A percentile compares a stretch with the other conserved stretches of the same genome.
phyloP scores from a whole-genome alignment of 331 rosid species.

The Quercus lobata region DNA sequence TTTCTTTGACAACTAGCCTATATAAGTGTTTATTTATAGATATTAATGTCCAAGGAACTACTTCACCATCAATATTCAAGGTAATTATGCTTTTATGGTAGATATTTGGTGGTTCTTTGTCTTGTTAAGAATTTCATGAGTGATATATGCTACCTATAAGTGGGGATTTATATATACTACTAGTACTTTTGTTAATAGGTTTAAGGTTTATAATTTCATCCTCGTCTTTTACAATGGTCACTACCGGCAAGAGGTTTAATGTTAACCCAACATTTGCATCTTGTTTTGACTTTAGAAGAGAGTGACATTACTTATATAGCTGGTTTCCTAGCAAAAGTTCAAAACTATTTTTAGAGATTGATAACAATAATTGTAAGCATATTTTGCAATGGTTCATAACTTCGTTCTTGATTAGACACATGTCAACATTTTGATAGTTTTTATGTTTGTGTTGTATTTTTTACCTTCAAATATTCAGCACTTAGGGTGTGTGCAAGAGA shows the following conservation, averaged over 20 bases:
- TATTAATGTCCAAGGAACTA: neutral
- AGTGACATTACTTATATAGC: neutral
- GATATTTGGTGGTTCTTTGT: neutral
- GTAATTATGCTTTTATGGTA: neutral
- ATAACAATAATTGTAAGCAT: neutral
- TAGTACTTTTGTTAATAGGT: neutral
- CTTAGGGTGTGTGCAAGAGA: constrained; percentile 80
- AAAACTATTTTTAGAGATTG: neutral
- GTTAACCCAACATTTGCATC: neutral
- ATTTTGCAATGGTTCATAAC: neutral
- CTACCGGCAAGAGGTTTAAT: neutral
- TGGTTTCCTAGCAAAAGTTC: neutral
- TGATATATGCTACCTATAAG: neutral
- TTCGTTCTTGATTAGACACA: neutral
- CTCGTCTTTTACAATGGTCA: neutral
- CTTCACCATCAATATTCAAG: neutral
- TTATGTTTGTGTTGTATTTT: neutral
- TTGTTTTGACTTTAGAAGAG: neutral
- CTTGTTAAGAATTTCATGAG: neutral
- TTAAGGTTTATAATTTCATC: neutral
- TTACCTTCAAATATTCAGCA: constrained; percentile 37
- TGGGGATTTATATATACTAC: neutral
- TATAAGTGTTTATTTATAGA: neutral
- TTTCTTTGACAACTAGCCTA: neutral
- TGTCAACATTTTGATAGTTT: neutral